Evolutionary conservation across 2,329 filamentous ascomycete species (phyloP), one percentile per base, ranked within the genome.

Genomic region (Diaporthe ampelina): DNA sequence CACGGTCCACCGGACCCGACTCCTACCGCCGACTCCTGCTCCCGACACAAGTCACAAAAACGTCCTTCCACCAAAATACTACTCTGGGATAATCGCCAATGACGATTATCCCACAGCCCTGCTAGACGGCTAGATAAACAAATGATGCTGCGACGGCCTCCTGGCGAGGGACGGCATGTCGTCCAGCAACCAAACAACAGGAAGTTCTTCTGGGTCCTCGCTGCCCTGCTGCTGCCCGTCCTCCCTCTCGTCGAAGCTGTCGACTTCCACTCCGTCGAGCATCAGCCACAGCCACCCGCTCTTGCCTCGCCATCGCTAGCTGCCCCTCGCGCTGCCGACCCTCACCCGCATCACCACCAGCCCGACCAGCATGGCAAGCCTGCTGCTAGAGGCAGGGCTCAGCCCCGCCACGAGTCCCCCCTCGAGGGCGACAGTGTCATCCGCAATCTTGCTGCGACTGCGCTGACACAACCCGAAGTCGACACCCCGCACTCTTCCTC

Each of bases 71-170:
- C 19, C 24, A 24, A 40, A 48, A n/a, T 43, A 26, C 59, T 8
- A 29, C 45, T 17, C 24, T 24, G 58, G 52, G 50, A 73, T 54
- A 68, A 29, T 73, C 75, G 71, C 74, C 74, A 71, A 76, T 76
- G 75, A 70, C 70, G 69, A 67, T 67, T 57, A 43, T 73, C 57
- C 54, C 70, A 37, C 45, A 45, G 68, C 58, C 45, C 73, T 58
- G 45, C 57, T 74, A 76, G 73, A 74, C 69, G 69, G 63, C 70
- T 65, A 67, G 50, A 76, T 85, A 87, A 79, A 68, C 63, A 68
- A 68, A 68, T 68, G 77, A 91, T 90, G 88, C 83, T 87, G 85
- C 89, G 87, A 87, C 88, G 87, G 87, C 88, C 88, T 85, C 85
- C 87, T 68, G 85, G 86, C 83, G 85, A 87, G 83, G 85, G 85